A percentile compares a stretch with the other conserved stretches of the same genome.
These are phyloP conservation scores for Larix kaempferi DNA, from an alignment of 75 land plant species.

Conservation along the genomic window DNA sequence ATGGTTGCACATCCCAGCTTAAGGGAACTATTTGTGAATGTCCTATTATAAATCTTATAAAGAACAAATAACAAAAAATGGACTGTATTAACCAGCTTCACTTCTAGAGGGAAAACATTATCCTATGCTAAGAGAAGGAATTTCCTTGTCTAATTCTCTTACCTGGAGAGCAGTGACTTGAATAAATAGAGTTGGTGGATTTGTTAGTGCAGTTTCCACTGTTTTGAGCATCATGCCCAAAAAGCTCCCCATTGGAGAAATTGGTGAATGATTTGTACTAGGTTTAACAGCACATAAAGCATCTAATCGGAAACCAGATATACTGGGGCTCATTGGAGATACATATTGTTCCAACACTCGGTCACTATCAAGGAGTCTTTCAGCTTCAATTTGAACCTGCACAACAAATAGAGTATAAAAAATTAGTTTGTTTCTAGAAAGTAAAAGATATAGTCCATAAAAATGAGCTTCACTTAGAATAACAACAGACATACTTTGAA, in stretches of 20 bases:
- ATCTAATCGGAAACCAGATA: conserved; percentile 92
- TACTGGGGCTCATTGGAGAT: conserved; percentile 42
- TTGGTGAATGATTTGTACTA: conserved; percentile 45
- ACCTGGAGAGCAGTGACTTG: conserved; percentile 80
- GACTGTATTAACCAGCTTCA: background rate
- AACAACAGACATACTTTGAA: conserved; percentile 53
- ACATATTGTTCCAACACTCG: conserved; percentile 70
- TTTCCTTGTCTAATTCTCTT: background rate
- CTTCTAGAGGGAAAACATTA: background rate
- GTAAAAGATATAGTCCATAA: background rate
- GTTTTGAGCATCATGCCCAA: conserved; percentile 31
- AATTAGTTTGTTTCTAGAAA: background rate
- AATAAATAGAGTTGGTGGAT: conserved; percentile 63
- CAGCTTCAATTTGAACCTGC: conserved; percentile 81
- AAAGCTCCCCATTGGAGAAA: conserved; percentile 24
- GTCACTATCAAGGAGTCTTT: conserved; percentile 57
- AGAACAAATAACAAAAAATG: background rate
- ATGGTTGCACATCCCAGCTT: background rate
- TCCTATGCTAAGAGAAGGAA: background rate
- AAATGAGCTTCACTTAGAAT: background rate
- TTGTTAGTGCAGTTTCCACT: conserved; percentile 59
- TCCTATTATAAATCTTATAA: background rate
- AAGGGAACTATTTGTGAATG: background rate
- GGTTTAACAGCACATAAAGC: conserved; percentile 73
- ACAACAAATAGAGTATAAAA: background rate